Percentiles rank a stretch among this genome's conserved stretches.
Conservation (phyloP, 257 asterid species). For the Nemophila menziesii region DNA sequence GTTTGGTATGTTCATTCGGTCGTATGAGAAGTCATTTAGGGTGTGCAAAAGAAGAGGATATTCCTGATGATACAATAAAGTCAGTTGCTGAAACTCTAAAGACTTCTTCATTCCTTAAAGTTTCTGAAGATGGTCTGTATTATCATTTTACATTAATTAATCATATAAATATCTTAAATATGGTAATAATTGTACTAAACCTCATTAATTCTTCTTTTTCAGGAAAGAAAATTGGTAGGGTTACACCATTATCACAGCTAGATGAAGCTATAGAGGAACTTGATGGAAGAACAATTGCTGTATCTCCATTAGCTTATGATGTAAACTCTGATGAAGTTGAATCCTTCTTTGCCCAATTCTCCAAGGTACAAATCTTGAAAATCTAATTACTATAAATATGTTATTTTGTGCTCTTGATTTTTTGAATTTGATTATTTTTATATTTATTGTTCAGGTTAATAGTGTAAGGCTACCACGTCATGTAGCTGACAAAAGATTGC, state of each 20-base stretch:
- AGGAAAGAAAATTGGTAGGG: slow-evolving; percentile 79
- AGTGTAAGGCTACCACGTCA: slow-evolving; percentile 98
- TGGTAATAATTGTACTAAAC: not conserved
- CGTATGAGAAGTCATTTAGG: slow-evolving; percentile 86
- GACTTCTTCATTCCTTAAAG: slow-evolving; percentile 59
- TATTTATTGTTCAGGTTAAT: slow-evolving; percentile 46
- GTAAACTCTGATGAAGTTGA: slow-evolving; percentile 74
- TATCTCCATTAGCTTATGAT: slow-evolving; percentile 66
- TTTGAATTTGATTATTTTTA: not conserved
- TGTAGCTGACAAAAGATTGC: slow-evolving; percentile 71
- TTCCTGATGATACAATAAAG: slow-evolving; percentile 52
- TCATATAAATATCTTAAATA: not conserved
- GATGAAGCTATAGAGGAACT: slow-evolving; percentile 79
- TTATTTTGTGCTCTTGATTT: not conserved
- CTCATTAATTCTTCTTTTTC: slow-evolving; percentile 5
- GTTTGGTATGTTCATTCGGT: slow-evolving; percentile 63
- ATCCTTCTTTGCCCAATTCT: slow-evolving; percentile 52
- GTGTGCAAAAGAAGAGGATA: slow-evolving; percentile 59
- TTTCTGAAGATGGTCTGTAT: slow-evolving; percentile 83
- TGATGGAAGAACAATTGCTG: slow-evolving; percentile 76
- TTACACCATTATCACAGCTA: slow-evolving; percentile 54
- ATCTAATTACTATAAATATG: not conserved
- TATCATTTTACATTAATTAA: not conserved
- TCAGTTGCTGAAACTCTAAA: slow-evolving; percentile 69
- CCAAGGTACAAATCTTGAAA: slow-evolving; percentile 37